Conservation (phyloP, 2,329 filamentous ascomycete species). For the Venturia oleaginea region DNA sequence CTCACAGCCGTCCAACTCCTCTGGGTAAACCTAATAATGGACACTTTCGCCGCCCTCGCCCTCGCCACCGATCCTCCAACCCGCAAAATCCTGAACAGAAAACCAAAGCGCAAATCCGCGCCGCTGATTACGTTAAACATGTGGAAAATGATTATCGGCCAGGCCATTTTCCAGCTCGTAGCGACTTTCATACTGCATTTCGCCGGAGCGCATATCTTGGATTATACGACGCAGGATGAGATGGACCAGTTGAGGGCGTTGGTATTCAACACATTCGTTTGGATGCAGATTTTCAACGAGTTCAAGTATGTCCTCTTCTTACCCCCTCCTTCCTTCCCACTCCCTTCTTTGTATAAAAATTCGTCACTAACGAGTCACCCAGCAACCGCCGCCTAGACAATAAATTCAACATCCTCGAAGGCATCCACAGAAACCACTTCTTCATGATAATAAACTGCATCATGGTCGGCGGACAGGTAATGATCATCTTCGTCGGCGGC, state of each 20-base stretch:
- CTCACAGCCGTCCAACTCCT: constrained; percentile 83
- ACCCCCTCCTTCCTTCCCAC: background rate
- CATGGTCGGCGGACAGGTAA: constrained; percentile 81
- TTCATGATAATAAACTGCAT: constrained; percentile 77
- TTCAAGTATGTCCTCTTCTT: constrained; percentile 60
- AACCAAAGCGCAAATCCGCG: constrained; percentile 65
- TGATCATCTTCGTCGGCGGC: constrained; percentile 85
- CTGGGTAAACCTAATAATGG: constrained; percentile 97
- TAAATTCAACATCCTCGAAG: constrained; percentile 90
- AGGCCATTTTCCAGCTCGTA: constrained; percentile 77
- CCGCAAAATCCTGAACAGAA: constrained; percentile 68
- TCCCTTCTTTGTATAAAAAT: background rate
- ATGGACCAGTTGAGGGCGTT: constrained; percentile 45
- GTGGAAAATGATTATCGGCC: constrained; percentile 99
- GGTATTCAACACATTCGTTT: constrained; percentile 97
- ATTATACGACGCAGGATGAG: constrained; percentile 41
- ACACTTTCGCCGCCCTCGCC: constrained; percentile 86
- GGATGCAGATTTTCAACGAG: constrained; percentile 99
- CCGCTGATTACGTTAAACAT: constrained; percentile 78
- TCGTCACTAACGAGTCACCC: background rate
- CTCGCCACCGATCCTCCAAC: constrained; percentile 86
- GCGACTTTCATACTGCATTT: constrained; percentile 79
- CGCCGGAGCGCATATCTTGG: constrained; percentile 49
- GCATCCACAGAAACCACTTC: constrained; percentile 74
- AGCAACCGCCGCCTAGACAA: constrained; percentile 73